Conservation (phyloP, 176 grass and related monocot genomes). For the maize (Zea mays) region Zm-B73-REFERENCE-NAM-5.0 NC_050097.1:236627501-236628000, state of each 20-base stretch:
- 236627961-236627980: slow-evolving; percentile 78
- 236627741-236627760: neutral
- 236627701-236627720: neutral
- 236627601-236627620: neutral
- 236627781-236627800: slow-evolving; percentile 1
- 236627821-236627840: neutral
- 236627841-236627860: neutral
- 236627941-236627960: slow-evolving; percentile 94
- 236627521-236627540: neutral
- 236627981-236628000: slow-evolving; percentile 81
- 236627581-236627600: slow-evolving; percentile 4
- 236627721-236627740: neutral
- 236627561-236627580: neutral
- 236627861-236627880: neutral
- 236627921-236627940: slow-evolving; percentile 97
- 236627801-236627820: neutral
- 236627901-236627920: slow-evolving; percentile 19
- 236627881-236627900: neutral
- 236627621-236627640: slow-evolving; percentile 9
- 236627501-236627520: neutral
- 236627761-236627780: neutral
- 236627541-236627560: neutral
- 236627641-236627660: neutral
- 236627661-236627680: neutral
- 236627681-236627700: neutral